Base-by-base conservation (phyloP, 139 green algal species). In the Chlamydomonas incerta region DNA sequence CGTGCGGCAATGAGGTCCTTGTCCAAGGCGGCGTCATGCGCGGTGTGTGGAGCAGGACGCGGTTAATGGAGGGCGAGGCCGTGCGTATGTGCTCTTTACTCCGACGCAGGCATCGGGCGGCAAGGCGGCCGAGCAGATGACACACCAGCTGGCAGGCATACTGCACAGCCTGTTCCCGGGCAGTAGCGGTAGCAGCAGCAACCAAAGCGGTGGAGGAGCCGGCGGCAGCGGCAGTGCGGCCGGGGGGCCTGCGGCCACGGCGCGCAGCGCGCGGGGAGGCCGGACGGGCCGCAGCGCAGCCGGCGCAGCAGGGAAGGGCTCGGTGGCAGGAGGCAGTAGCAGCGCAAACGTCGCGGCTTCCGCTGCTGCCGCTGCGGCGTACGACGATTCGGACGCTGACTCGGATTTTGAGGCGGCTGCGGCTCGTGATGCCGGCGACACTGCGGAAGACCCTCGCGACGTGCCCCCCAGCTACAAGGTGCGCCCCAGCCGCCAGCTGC, bases 391-490 rank as follows among this genome's bases (percentile, higher is more conserved):
- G 11, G 66, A 67, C 37, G 65, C 55, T 1, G 81, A 82, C 13
- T 69, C 69, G 0, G 83, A 88, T 18, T 81, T 86, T 11, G 66
- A 89, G 57, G 52, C 68, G 10, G 66, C 85, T 18, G 74, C 66
- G 3, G 50, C 21, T 1, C 18, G 77, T 0, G 79, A 85, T 1
- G 63, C 73, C 11, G 74, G 47, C 24, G 83, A 63, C 55, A n/a
- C 60, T 3, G 75, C 37, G 0, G 69, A 74, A 26, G 88, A 91
- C 60, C 72, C 66, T 6, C 63, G 88, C 23, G 79, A 72, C 63
- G 58, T 91, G 58, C 88, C 88, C 21, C 88, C 88, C 15, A 89
- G 88, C 74, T 83, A 84, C 84, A 91, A 91, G 84, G 88, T 89
- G 46, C n/a, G 60, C n/a, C n/a, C n/a, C n/a, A n/a, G n/a, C n/a